phyloP scores from a whole-genome alignment of 495 filamentous ascomycete genomes.

The Penicillium steckii region DNA sequence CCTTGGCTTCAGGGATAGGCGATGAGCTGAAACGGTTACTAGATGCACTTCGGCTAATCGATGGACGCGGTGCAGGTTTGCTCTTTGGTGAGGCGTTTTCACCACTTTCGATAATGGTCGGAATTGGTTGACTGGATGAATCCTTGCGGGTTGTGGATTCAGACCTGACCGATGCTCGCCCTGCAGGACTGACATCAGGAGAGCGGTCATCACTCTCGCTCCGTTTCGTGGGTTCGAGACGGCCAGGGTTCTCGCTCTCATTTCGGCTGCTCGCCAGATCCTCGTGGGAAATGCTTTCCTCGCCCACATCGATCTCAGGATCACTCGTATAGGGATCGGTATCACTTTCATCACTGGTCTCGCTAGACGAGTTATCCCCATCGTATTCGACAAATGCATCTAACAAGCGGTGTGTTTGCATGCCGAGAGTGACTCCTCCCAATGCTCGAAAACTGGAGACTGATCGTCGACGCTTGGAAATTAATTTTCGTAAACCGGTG shows the following conservation, averaged over 20 bases:
- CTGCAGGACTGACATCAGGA: conserved; percentile 8
- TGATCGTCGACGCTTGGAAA: conserved; percentile 57
- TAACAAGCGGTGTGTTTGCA: conserved; percentile 72
- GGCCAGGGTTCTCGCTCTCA: conserved; percentile 1
- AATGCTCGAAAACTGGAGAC: conserved; percentile 63
- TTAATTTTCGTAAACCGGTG: conserved; percentile 49
- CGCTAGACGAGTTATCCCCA: conserved; percentile 45
- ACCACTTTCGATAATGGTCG: conserved; percentile 47
- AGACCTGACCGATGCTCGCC: conserved; percentile 18
- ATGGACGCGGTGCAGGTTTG: conserved; percentile 28
- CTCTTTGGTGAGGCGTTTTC: conserved; percentile 40
- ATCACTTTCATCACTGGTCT: conserved; percentile 47
- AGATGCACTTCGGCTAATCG: conserved; percentile 34
- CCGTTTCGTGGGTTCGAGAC: conserved; percentile 14
- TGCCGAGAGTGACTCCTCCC: conserved; percentile 65
- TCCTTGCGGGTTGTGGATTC: conserved; percentile 1
- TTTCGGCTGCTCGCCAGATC: conserved; percentile 16
- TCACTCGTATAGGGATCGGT: conserved; percentile 39
- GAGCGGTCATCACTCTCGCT: conserved; percentile 22
- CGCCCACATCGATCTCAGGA: conserved; percentile 24
- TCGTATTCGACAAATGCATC: conserved; percentile 60
- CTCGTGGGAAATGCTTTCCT: conserved; percentile 35
- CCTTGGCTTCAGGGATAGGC: conserved; percentile 69
- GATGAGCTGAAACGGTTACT: conserved; percentile 66
- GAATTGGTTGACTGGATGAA: conserved; percentile 28